Conservation (phyloP, 352 stramenopile species). For the Phytophthora gonapodyides region DNA sequence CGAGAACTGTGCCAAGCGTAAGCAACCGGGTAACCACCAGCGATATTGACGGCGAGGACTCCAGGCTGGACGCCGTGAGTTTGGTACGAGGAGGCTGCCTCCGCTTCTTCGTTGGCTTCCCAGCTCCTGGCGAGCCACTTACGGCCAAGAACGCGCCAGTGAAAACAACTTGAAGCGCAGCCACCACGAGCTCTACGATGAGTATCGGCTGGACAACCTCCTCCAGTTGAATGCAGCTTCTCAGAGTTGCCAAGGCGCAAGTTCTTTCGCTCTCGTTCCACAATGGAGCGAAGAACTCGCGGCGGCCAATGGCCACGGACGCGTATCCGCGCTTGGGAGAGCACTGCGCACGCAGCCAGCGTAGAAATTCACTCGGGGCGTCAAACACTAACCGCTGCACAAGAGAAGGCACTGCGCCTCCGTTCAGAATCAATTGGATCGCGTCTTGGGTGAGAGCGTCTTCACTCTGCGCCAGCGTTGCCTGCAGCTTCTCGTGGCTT, state of each 20-base stretch:
- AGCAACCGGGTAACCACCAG: slow-evolving; percentile 14
- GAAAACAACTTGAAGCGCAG: slow-evolving; percentile 24
- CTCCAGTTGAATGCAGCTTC: slow-evolving; percentile 8
- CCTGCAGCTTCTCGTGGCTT: slow-evolving; percentile 40
- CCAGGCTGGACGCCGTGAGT: background rate
- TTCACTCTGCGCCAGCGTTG: slow-evolving; percentile 5
- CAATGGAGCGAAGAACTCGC: slow-evolving; percentile 42
- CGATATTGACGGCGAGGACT: background rate
- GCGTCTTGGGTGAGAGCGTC: slow-evolving; percentile 27
- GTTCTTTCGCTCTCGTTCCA: slow-evolving; percentile 19
- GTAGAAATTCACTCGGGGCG: slow-evolving; percentile 47
- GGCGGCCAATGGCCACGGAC: slow-evolving; percentile 12
- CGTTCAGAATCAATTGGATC: slow-evolving; percentile 45
- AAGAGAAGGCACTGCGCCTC: slow-evolving; percentile 41
- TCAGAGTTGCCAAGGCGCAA: slow-evolving; percentile 14
- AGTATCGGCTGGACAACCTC: slow-evolving; percentile 15
- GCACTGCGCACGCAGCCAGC: slow-evolving; percentile 44
- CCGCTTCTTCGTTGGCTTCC: slow-evolving; percentile 16
- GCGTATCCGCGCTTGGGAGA: slow-evolving; percentile 2
- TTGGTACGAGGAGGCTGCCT: slow-evolving; percentile 12
- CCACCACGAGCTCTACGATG: slow-evolving; percentile 18
- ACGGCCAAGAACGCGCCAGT: slow-evolving; percentile 22
- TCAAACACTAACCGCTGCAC: slow-evolving; percentile 59
- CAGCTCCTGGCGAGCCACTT: background rate
- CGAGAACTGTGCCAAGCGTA: slow-evolving; percentile 13